phyloP scores from a whole-genome alignment of 2,329 filamentous ascomycete genomes.

The Pyrenophora graminea region DNA sequence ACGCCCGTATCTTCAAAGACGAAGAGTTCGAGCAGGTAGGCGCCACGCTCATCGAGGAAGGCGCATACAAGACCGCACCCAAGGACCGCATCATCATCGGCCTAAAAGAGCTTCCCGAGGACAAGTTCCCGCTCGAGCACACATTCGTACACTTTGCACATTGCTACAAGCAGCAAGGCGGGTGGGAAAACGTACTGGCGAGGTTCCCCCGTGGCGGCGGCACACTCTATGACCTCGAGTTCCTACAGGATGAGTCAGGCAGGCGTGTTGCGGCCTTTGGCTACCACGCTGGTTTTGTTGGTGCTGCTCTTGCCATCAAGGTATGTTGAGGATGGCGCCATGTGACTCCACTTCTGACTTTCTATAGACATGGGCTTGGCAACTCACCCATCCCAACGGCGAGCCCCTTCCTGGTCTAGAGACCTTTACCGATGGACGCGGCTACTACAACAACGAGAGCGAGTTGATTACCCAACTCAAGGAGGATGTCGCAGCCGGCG shows the following conservation, averaged over 20 bases:
- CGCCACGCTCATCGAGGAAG: conserved; percentile 44
- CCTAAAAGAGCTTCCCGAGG: conserved; percentile 49
- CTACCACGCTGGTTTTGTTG: conserved; percentile 53
- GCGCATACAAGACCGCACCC: conserved; percentile 46
- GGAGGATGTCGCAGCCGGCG: conserved; percentile 68
- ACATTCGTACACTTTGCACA: conserved; percentile 50
- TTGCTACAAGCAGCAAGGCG: conserved; percentile 50
- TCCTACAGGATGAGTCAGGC: conserved; percentile 73
- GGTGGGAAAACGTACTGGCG: conserved; percentile 77
- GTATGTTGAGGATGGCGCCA: conserved; percentile 14
- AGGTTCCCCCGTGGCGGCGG: conserved; percentile 78
- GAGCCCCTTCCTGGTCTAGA: conserved; percentile 68
- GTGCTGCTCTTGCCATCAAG: conserved; percentile 53
- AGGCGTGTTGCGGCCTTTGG: conserved; percentile 74
- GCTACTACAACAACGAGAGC: conserved; percentile 73
- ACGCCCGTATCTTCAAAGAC: conserved; percentile 49
- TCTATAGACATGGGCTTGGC: conserved; percentile 76
- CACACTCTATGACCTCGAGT: conserved; percentile 83
- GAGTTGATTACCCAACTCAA: conserved; percentile 75
- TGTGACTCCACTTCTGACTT: conserved; percentile 8
- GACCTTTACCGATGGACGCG: conserved; percentile 53
- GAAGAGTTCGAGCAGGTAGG: conserved; percentile 47
- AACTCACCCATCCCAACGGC: conserved; percentile 70
- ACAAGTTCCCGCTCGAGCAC: conserved; percentile 45
- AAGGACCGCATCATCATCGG: conserved; percentile 49